Conservation (phyloP, 306 rosid genomes). For the Datisca glomerata region DNA sequence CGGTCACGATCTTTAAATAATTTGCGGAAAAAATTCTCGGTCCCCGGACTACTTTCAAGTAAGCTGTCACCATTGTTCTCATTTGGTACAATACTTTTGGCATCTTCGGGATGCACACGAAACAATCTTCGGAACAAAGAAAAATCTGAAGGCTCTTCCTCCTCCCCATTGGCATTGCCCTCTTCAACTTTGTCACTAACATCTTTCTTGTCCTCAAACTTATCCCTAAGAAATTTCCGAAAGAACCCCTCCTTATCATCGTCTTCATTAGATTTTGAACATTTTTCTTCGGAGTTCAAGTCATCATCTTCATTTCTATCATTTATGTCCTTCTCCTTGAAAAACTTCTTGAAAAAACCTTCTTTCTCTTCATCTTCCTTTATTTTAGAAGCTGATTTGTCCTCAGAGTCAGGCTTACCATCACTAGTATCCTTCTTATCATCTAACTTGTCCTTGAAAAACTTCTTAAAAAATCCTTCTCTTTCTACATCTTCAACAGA, state of each 20-base stretch:
- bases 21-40: constrained; percentile 83
- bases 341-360: constrained; percentile 59
- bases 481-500: constrained; percentile 59
- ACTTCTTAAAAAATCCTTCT: constrained; percentile 66
- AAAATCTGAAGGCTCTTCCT: constrained; percentile 70
- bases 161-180: constrained; percentile 53
- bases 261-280: constrained; percentile 49
- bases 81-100: constrained; percentile 38
- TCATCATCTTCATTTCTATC: constrained; percentile 37
- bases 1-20: constrained; percentile 79
- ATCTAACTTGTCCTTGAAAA: constrained; percentile 71
- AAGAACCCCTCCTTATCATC: constrained; percentile 90
- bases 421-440: constrained; percentile 73
- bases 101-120: constrained; percentile 88
- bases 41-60: constrained; percentile 78
- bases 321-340: constrained; percentile 36
- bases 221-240: constrained; percentile 60
- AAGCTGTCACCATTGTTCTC: constrained; percentile 35
- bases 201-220: constrained; percentile 68
- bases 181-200: constrained; percentile 52
- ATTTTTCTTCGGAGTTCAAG: constrained; percentile 39
- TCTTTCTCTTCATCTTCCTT: constrained; percentile 58
- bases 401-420: constrained; percentile 54
- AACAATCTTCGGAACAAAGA: constrained; percentile 68
- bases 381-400: constrained; percentile 26